Evolutionary conservation across 1,284 basidiomycete species (phyloP).

Genomic region (Anthracocystis walkeri): DNA sequence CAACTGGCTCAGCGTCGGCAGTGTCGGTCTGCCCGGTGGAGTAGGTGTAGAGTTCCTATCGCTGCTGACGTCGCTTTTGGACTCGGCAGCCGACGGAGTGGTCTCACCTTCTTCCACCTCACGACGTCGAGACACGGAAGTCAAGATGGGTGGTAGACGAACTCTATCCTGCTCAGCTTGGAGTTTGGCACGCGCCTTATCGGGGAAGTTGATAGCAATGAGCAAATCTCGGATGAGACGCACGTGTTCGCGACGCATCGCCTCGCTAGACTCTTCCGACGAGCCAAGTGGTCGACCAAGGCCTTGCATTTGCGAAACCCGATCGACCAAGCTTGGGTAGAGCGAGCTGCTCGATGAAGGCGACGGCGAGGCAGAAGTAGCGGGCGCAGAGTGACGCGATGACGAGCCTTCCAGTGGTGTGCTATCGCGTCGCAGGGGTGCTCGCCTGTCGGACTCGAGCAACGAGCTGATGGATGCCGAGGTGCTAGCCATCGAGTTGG

Average conservation of each 20-base stretch:
- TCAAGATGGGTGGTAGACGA: conserved; percentile 43
- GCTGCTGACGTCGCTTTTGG: conserved; percentile 15
- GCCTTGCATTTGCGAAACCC: conserved; percentile 44
- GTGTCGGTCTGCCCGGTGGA: conserved; percentile 35
- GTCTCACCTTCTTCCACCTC: conserved; percentile 29
- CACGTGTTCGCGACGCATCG: conserved; percentile 46
- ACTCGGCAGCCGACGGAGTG: conserved; percentile 21
- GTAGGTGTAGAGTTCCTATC: conserved; percentile 44
- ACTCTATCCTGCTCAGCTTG: conserved; percentile 17
- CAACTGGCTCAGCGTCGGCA: conserved; percentile 55
- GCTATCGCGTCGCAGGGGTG: conserved; percentile 27
- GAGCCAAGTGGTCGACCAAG: conserved; percentile 29
- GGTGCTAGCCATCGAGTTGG: conserved; percentile 32
- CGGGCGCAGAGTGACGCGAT: conserved; percentile 29
- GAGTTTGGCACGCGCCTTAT: conserved; percentile 28
- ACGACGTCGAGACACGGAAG: neutral
- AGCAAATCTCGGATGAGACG: conserved; percentile 55
- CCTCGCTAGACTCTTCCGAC: conserved; percentile 18
- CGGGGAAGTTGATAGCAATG: conserved; percentile 61
- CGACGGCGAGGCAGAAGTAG: conserved; percentile 14
- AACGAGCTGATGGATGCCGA: conserved; percentile 47
- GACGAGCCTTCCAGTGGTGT: conserved; percentile 4
- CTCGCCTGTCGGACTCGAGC: conserved; percentile 24
- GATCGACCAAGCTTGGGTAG: conserved; percentile 51
- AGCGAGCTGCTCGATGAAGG: conserved; percentile 27